These are phyloP conservation scores for Pythium aristosporum DNA, from an alignment of 352 stramenopile species.

Conservation along the genomic window DNA sequence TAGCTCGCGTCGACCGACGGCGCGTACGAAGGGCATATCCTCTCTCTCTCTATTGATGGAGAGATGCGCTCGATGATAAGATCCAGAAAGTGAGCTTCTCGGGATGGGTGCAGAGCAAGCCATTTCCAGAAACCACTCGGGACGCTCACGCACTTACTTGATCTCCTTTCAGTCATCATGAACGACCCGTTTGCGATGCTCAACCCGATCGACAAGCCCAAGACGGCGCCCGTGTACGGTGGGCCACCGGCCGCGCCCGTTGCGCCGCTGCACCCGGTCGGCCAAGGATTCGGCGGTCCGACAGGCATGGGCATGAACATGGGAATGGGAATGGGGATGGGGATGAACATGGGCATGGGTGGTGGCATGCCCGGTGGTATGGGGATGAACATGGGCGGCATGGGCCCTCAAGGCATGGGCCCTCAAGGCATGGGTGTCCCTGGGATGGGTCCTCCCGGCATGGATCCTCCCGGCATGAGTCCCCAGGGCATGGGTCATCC, in stretches of 20 bases:
- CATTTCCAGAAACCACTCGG: constrained; percentile 9
- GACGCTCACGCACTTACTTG: background rate
- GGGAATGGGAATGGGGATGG: constrained; percentile 14
- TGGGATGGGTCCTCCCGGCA: constrained; percentile 1
- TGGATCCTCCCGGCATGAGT: background rate
- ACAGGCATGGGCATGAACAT: constrained; percentile 20
- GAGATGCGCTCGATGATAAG: background rate
- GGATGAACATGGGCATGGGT: constrained; percentile 6
- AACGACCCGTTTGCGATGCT: constrained; percentile 77
- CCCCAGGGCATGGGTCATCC: constrained; percentile 12
- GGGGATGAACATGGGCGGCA: constrained; percentile 10
- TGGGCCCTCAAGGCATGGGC: background rate
- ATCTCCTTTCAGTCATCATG: constrained; percentile 32
- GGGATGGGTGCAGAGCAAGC: background rate
- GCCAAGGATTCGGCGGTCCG: constrained; percentile 14
- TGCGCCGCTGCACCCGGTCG: constrained; percentile 25
- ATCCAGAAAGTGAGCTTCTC: background rate
- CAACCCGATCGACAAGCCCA: constrained; percentile 72
- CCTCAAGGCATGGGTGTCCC: no score
- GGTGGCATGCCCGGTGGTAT: background rate
- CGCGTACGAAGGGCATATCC: no score
- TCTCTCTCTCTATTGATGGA: background rate
- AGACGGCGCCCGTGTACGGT: constrained; percentile 44
- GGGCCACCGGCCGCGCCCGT: constrained; percentile 34
- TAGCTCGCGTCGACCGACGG: background rate